These are phyloP conservation scores for Lachancea nothofagi DNA, from an alignment of 805 yeast species.

Conservation along the genomic window DNA sequence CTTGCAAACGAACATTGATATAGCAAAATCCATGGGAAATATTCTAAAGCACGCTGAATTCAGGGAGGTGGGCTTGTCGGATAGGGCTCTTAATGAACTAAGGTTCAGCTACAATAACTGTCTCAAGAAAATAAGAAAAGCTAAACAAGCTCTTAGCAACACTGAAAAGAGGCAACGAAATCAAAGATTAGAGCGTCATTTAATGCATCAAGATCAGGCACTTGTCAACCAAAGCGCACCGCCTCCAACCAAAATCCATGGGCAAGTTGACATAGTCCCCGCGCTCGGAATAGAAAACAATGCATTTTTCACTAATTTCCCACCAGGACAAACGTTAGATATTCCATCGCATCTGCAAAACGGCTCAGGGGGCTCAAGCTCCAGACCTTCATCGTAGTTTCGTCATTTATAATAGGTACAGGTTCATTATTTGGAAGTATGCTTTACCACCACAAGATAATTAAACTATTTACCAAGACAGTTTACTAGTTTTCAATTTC, in stretches of 20 bases:
- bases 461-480: neutral
- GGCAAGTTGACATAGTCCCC: neutral
- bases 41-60: slow-evolving; percentile 29
- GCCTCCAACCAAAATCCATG: neutral
- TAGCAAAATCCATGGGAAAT: slow-evolving; percentile 30
- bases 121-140: slow-evolving; percentile 23
- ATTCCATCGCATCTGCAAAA: slow-evolving; percentile 3
- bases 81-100: slow-evolving; percentile 24
- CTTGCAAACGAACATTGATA: slow-evolving; percentile 25
- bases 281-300: slow-evolving; percentile 8
- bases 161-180: slow-evolving; percentile 5
- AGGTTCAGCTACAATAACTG: slow-evolving; percentile 22
- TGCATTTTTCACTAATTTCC: slow-evolving; percentile 4
- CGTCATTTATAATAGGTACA: neutral
- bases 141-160: slow-evolving; percentile 11
- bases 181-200: slow-evolving; percentile 8
- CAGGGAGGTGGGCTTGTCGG: slow-evolving; percentile 27
- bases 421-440: too few relatives aligned
- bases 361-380: neutral
- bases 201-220: slow-evolving; percentile 7
- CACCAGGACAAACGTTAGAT: slow-evolving; percentile 5
- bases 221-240: neutral
- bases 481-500: neutral
- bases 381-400: neutral
- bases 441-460: too few relatives aligned